Conservation (phyloP, 371 early-diverging fungal genomes). For the Capillidium rhysosporum region DNA sequence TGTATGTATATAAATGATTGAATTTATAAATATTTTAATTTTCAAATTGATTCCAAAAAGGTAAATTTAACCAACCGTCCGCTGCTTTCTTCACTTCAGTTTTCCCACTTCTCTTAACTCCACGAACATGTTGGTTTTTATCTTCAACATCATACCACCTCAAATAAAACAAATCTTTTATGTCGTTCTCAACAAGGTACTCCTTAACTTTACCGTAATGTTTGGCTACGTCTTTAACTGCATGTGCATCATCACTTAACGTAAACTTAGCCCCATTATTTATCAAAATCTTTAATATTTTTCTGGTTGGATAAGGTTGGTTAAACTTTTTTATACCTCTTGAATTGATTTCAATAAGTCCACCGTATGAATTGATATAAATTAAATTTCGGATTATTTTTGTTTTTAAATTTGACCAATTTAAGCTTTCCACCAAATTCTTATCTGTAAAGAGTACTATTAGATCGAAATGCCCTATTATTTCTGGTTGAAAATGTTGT, state of each 20-base stretch:
- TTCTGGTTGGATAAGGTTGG: slow-evolving; percentile 67
- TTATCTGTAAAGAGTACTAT: slow-evolving; percentile 46
- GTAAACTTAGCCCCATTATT: slow-evolving; percentile 49
- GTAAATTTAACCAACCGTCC: neutral
- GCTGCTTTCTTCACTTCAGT: neutral
- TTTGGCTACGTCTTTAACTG: slow-evolving; percentile 69
- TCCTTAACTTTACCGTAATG: slow-evolving; percentile 35
- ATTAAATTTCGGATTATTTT: slow-evolving; percentile 65
- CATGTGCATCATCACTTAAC: slow-evolving; percentile 83
- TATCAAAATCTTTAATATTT: slow-evolving; percentile 54
- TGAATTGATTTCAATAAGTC: slow-evolving; percentile 82
- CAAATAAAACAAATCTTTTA: slow-evolving; percentile 24
- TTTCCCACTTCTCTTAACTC: neutral
- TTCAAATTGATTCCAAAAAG: too few species aligned
- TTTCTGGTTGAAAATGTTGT: slow-evolving; percentile 36
- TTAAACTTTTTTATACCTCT: slow-evolving; percentile 78
- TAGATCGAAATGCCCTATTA: slow-evolving; percentile 89
- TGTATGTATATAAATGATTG: too few species aligned
- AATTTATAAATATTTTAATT: neutral
- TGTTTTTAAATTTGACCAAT: slow-evolving; percentile 22
- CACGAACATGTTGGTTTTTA: neutral
- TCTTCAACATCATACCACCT: slow-evolving; percentile 9
- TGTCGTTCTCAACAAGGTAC: slow-evolving; percentile 25
- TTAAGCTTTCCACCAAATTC: slow-evolving; percentile 9
- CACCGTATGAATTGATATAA: slow-evolving; percentile 51